Conservation (phyloP, 139 green algal genomes). For the Micromonas commoda region DNA sequence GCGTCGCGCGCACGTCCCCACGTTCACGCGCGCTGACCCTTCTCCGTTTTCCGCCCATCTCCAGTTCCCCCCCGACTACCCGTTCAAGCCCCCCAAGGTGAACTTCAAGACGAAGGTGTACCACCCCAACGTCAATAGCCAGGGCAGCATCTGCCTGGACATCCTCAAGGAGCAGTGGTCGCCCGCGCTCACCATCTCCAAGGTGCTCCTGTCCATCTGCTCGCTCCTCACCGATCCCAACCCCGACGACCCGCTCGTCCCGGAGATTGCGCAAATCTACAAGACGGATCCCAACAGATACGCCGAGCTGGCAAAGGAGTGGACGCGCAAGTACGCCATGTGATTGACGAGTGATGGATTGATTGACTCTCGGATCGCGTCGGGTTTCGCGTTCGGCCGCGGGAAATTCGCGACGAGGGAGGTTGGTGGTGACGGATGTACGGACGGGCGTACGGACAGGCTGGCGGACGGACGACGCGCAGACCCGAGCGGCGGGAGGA, state of each 20-base stretch:
- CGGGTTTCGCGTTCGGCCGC: too few species aligned
- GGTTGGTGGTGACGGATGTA: too few species aligned
- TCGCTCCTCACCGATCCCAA: slow-evolving; percentile 98
- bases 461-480: too few species aligned
- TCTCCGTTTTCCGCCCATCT: too few species aligned
- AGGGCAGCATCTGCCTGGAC: slow-evolving; percentile 94
- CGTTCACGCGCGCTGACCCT: too few species aligned
- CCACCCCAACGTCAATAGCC: slow-evolving; percentile 96
- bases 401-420: too few species aligned
- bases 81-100: slow-evolving; percentile 95
- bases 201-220: slow-evolving; percentile 94
- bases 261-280: slow-evolving; percentile 98
- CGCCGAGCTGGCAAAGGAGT: slow-evolving; percentile 88
- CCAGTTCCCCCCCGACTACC: slow-evolving; percentile 88
- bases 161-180: slow-evolving; percentile 99
- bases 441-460: too few species aligned
- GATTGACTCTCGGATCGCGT: too few species aligned
- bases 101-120: slow-evolving; percentile 97
- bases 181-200: slow-evolving; percentile 92
- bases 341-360: not conserved
- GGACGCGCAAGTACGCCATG: slow-evolving; percentile 87
- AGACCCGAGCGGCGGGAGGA: too few species aligned
- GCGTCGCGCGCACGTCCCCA: too few species aligned
- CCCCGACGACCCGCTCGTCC: slow-evolving; percentile 93
- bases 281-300: slow-evolving; percentile 83